Evolutionary conservation across 1,284 basidiomycete species (phyloP).

Genomic region (Austroboletus novae-zelandiae): DNA sequence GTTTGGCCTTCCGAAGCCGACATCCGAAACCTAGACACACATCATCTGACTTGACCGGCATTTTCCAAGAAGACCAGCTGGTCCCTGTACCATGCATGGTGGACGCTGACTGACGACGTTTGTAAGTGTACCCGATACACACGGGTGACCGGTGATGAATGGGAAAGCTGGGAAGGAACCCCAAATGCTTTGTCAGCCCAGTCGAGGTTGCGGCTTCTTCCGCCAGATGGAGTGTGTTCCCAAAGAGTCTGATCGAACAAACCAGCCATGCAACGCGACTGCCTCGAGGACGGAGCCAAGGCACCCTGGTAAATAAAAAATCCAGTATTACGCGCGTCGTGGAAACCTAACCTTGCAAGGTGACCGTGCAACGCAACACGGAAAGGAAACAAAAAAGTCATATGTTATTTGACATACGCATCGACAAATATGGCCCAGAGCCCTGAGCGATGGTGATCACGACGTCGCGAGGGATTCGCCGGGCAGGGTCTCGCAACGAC

Average conservation of each 20-base stretch:
- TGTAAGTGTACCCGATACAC: slow-evolving; percentile 1
- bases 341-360: slow-evolving; percentile 32
- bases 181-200: slow-evolving; percentile 19
- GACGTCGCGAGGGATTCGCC: slow-evolving; percentile 2
- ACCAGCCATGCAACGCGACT: slow-evolving; percentile 27
- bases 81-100: slow-evolving; percentile 1
- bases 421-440: slow-evolving; percentile 10
- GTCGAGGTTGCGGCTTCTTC: slow-evolving; percentile 9
- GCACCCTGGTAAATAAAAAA: slow-evolving; percentile 29
- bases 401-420: slow-evolving; percentile 17
- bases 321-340: slow-evolving; percentile 28
- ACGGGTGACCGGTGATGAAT: slow-evolving; percentile 5
- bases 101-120: slow-evolving; percentile 6
- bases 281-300: slow-evolving; percentile 37
- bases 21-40: slow-evolving; percentile 2
- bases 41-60: slow-evolving; percentile 13
- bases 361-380: slow-evolving; percentile 6
- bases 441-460: slow-evolving; percentile 13
- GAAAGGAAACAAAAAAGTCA: slow-evolving; percentile 4
- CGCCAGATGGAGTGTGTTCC: slow-evolving; percentile 9
- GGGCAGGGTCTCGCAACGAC: slow-evolving; percentile 2
- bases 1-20: slow-evolving; percentile 10
- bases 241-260: slow-evolving; percentile 18
- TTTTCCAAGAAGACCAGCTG: slow-evolving; percentile 15
- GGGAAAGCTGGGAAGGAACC: slow-evolving; percentile 5